Evolutionary conservation across 2,329 filamentous ascomycete genomes (phyloP).

Genomic region (Botryotinia convoluta): DNA sequence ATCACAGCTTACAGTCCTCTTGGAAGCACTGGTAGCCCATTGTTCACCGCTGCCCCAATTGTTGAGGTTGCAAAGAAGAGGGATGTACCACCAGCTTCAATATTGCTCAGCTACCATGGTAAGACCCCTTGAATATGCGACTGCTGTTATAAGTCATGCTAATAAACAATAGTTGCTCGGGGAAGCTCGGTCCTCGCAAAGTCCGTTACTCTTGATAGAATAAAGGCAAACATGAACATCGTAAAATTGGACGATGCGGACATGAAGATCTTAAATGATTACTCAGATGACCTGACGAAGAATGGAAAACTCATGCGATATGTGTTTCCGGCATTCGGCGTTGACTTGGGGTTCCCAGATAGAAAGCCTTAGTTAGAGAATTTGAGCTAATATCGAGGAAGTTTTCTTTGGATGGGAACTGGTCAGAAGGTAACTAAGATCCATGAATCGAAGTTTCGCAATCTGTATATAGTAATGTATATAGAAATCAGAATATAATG

Average conservation of each 20-base stretch:
- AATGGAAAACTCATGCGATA: constrained; percentile 57
- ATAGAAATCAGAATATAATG: not conserved
- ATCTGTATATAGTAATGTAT: not conserved
- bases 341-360: constrained; percentile 71
- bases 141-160: not conserved
- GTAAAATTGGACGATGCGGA: constrained; percentile 65
- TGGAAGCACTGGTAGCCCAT: constrained; percentile 39
- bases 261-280: constrained; percentile 53
- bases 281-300: constrained; percentile 48
- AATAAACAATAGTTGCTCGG: constrained; percentile 55
- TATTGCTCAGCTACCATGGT: constrained; percentile 73
- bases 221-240: constrained; percentile 67
- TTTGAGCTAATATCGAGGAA: not conserved
- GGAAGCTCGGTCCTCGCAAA: constrained; percentile 72
- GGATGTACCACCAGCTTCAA: constrained; percentile 56
- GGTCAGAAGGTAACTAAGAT: not conserved
- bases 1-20: constrained; percentile 51
- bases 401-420: not conserved
- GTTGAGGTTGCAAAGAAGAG: constrained; percentile 64
- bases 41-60: constrained; percentile 60
- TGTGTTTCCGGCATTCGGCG: constrained; percentile 66
- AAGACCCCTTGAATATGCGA: constrained; percentile 37
- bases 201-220: constrained; percentile 65
- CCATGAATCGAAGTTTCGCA: not conserved
- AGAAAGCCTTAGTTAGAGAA: constrained; percentile 6